Base-by-base conservation (phyloP, 768 basidiomycete genomes). In the Suillus subaureus region DNA sequence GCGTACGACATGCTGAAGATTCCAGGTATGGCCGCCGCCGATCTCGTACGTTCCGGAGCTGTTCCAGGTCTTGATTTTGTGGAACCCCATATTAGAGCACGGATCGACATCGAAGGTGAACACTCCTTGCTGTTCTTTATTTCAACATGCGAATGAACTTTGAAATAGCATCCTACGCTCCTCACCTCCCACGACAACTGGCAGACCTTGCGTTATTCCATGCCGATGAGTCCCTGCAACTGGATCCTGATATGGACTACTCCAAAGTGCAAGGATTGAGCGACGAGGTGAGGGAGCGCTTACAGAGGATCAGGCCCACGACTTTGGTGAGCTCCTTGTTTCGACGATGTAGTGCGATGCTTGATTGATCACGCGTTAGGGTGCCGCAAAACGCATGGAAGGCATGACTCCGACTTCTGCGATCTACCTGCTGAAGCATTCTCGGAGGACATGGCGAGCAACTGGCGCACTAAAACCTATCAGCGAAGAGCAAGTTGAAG, bases 381-480 rank as follows among this genome's bases (percentile, higher is more conserved):
- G 94, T n/a, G 91, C 91, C 4, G 95, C 92, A 18, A 95, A 94
- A 75, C 82, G 94, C 33, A 94, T 96, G 87, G 94, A 96, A 73
- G 95, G 95, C 9, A 93, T 96, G 86, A 97, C 95, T 4, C 94
- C 94, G 2, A 84, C 89, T 0, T 86, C 87, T 1, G 79, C 91
- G n/a, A 81, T 94, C 15, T 81, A 82, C 47, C 74, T 96, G 31
- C 79, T 96, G 67, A 85, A 84, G 70, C 83, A 92, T 72, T 88
- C 91, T 58, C 80, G 75, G 62, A 75, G 80, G 64, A 79, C 74
- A 23, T 76, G 75, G 75, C 40, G 64, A 57, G n/a, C 61, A 28
- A 61, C 15, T 35, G 42, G 31, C 21, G 21, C 54, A 33, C 33
- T 35, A 49, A 28, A 31, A 54, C 39, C 11, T 21, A 37, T 12